A percentile compares a stretch with the other conserved stretches of the same genome.
These are phyloP conservation scores for Asterochloris erici DNA, from an alignment of 139 green algal species.

Conservation along the genomic window DNA sequence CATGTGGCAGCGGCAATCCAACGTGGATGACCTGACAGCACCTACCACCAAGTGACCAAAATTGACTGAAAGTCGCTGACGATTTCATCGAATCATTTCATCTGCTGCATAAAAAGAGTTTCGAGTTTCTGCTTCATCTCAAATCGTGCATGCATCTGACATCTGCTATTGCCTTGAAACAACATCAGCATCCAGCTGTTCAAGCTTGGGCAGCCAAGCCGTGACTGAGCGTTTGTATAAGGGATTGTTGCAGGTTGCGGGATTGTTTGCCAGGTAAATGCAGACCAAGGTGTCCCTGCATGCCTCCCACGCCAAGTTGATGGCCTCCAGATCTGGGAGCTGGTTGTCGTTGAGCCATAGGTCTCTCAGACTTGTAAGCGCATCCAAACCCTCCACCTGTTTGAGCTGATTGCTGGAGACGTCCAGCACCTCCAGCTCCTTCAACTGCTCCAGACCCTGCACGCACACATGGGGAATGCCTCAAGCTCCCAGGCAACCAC, in stretches of 20 bases:
- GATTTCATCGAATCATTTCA: neutral
- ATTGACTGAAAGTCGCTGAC: neutral
- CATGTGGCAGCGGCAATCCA: conserved; percentile 57
- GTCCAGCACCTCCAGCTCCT: conserved; percentile 74
- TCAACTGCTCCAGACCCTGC: conserved; percentile 54
- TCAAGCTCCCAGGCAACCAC: neutral
- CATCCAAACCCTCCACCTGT: conserved; percentile 32
- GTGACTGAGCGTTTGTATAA: conserved; percentile 56
- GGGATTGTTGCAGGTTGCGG: conserved; percentile 31
- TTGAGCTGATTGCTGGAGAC: conserved; percentile 73
- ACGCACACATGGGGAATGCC: neutral
- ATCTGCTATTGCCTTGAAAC: neutral
- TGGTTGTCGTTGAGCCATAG: conserved; percentile 95
- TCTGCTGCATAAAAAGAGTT: neutral
- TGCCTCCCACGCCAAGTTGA: conserved; percentile 48
- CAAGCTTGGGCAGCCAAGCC: conserved; percentile 64
- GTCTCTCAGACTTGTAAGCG: conserved; percentile 58
- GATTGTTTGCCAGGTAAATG: conserved; percentile 86
- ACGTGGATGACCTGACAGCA: conserved; percentile 11
- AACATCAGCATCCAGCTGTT: conserved; percentile 67
- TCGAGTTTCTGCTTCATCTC: no score
- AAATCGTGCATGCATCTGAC: neutral
- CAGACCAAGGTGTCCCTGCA: conserved; percentile 52
- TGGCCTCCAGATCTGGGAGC: conserved; percentile 48
- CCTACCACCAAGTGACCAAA: neutral